Conservation (phyloP, 2,329 filamentous ascomycete genomes). For the Colletotrichum caudatum region DNA sequence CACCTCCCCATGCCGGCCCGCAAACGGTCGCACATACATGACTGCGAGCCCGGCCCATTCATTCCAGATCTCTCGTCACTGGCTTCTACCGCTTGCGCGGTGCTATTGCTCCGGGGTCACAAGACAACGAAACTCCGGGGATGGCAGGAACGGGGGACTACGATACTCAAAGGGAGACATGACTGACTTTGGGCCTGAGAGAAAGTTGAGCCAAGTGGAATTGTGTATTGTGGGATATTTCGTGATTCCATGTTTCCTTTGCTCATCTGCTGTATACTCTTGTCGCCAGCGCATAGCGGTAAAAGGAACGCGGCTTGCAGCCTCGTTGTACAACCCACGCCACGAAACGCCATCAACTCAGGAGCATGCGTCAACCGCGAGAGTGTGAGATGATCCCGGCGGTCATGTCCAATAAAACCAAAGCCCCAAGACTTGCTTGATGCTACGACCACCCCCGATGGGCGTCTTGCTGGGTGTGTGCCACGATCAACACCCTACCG, state of each 20-base stretch:
- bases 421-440: not conserved
- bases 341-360: not conserved
- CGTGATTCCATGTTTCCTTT: not conserved
- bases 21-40: not conserved
- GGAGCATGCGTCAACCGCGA: not conserved
- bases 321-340: not conserved
- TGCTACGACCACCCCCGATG: not conserved
- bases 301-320: not conserved
- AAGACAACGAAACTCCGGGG: not conserved
- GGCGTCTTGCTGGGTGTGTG: not conserved
- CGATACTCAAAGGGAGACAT: not conserved
- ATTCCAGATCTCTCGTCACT: not conserved
- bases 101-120: not conserved
- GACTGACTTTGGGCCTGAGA: no score
- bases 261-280: not conserved
- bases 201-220: no score
- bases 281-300: not conserved
- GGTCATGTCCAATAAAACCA: not conserved
- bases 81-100: not conserved
- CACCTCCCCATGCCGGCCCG: not conserved
- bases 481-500: conserved; percentile 39
- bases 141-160: no score
- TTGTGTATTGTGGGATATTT: not conserved
- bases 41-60: not conserved
- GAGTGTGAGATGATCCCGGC: not conserved